Base-by-base conservation (phyloP, 805 yeast species). In the Yarrowia keelungensis region DNA sequence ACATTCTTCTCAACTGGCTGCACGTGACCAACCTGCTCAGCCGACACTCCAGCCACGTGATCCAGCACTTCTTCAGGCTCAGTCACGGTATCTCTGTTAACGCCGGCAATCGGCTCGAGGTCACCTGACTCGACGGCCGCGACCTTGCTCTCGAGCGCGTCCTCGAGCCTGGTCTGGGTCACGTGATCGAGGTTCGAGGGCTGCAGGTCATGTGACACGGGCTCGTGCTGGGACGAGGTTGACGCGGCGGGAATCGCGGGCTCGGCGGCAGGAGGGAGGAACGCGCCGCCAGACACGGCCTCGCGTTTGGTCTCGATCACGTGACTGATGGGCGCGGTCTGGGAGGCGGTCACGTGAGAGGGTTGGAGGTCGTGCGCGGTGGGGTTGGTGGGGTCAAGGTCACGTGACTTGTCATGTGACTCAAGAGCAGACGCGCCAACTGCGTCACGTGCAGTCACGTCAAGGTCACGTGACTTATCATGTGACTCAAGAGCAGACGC, bases 101-200 rank as follows among this genome's bases (percentile, higher is more conserved):
- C 16, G 2, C 47, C 64, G 11, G 64, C 64, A n/a, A 56, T 26
- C n/a, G 64, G 64, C 11, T 26, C 41, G 16, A 56, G 38, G 3
- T 41, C 41, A 5, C 65, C 65, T 7, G 43, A 35, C 12, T 59
- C 65, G 2, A 59, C 65, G 2, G 65, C 65, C 42, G 35, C 65
- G 3, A 4, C 8, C 42, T 59, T 59, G 51, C n/a, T 10, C 45
- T 59, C 51, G 32, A 59, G 10, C 32, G 65, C 50, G 14, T 35
- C 8, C 43, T 59, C 65, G 9, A 59, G 42, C 19, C 11, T 59
- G 39, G 39, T 8, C 8, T 51, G 42, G 16, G 65, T 32, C 3
- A 8, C 14, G 12, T 51, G 65, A 12, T 43, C 51, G 8, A 59
- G 43, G 2, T 32, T n/a, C 5, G 65, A 59, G 16, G 65, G 65